These are phyloP conservation scores for Solanum paucissectum DNA, from an alignment of 257 asterid genomes.

Conservation along the genomic window DNA sequence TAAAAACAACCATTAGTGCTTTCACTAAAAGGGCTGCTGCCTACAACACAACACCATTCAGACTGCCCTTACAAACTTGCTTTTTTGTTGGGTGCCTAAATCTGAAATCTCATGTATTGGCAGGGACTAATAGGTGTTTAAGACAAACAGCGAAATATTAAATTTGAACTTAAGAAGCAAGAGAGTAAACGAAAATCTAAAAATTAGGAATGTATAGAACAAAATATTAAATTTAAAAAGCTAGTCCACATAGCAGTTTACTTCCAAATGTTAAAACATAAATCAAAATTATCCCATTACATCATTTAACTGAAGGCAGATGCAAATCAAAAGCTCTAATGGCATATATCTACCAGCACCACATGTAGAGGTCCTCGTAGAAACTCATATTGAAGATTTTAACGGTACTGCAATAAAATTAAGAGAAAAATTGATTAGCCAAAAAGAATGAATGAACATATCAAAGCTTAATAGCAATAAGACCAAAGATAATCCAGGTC, in stretches of 20 bases:
- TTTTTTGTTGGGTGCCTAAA: background rate
- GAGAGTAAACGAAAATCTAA: background rate
- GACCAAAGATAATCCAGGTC: background rate
- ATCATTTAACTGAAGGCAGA: background rate
- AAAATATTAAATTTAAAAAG: background rate
- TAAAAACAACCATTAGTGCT: too few relatives aligned
- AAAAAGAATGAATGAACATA: background rate
- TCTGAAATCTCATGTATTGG: background rate
- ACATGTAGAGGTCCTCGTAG: background rate
- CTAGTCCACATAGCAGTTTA: background rate
- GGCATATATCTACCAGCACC: background rate
- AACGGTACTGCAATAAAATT: background rate
- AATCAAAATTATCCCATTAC: background rate
- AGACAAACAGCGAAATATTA: background rate
- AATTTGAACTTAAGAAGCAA: background rate
- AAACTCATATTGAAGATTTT: background rate
- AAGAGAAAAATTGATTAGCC: background rate
- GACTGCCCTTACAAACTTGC: too few relatives aligned
- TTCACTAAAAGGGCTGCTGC: accelerated
- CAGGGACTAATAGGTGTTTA: background rate
- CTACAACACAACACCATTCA: too few relatives aligned
- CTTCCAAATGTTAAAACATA: background rate
- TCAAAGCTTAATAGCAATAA: background rate
- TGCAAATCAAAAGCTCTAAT: background rate
- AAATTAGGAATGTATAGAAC: background rate